Conservation (phyloP, 2,329 filamentous ascomycete genomes). For the Podosphaera aphanis region DNA sequence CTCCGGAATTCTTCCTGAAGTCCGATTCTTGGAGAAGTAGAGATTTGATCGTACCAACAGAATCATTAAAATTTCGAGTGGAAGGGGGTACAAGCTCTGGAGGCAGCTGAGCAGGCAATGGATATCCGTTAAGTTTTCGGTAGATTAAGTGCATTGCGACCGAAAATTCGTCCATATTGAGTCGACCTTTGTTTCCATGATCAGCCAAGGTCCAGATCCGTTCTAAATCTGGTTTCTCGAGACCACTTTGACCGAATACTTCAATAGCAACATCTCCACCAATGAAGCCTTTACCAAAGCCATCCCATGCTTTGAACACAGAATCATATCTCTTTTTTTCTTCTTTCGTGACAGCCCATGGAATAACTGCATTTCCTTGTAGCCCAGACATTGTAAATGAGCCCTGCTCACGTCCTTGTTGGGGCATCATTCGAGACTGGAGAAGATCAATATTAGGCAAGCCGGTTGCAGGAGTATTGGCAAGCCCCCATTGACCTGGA, state of each 20-base stretch:
- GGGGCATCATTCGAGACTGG: conserved; percentile 90
- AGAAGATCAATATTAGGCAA: conserved; percentile 85
- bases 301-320: conserved; percentile 91
- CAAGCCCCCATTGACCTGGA: conserved; percentile 94
- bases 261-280: conserved; percentile 83
- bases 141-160: conserved; percentile 99
- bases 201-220: conserved; percentile 88
- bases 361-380: conserved; percentile 81
- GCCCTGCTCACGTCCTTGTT: conserved; percentile 68
- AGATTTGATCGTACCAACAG: conserved; percentile 78
- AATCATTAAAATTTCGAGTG: conserved; percentile 76
- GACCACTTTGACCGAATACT: conserved; percentile 85
- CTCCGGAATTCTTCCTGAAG: conserved; percentile 66
- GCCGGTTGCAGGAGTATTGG: conserved; percentile 74
- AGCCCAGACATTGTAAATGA: conserved; percentile 67
- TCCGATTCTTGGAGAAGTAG: conserved; percentile 79
- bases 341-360: conserved; percentile 96
- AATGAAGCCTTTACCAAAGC: conserved; percentile 77
- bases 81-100: conserved; percentile 87
- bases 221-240: conserved; percentile 77
- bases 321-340: conserved; percentile 94
- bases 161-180: conserved; percentile 92
- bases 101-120: conserved; percentile 65
- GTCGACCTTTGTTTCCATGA: conserved; percentile 74
- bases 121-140: conserved; percentile 86